Evolutionary conservation across 2,329 filamentous ascomycete genomes (phyloP), one percentile per base, ranked within the genome.

Genomic region (Aspergillus sp.): DNA sequence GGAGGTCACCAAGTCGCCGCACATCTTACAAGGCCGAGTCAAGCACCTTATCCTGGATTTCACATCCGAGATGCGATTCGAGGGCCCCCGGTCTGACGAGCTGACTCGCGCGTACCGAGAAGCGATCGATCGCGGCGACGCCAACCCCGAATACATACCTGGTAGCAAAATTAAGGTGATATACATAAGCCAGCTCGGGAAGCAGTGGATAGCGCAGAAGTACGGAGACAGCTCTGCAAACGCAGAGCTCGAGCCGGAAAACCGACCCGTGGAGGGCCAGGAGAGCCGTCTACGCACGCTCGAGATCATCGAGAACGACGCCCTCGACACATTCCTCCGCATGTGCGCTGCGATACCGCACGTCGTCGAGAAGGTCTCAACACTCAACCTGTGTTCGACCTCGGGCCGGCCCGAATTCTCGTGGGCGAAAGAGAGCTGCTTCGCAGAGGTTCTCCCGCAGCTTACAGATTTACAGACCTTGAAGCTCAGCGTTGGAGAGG

Each of bases 291-390:
- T 69, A n/a, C 27, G 45, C 6, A 66, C 51, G 4, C 37, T 70
- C 13, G 68, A 70, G 22, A 70, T 70, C 24, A 51, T 64, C n/a
- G 64, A 69, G 34, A 68, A 69, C 34, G 67, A 69, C 20, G 63
- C 66, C 1, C 60, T 68, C 1, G 65, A 68, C 33, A 60, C 65
- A 0, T 61, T 69, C 51, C 53, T 34, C 51, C 63, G 65, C 5
- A 66, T 70, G 61, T 27, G 47, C 2, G 9, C 65, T 1, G 59
- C 62, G 2, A 54, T 68, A 15, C 58, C 63, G 1, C 65, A 66
- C 58, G 33, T 67, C 2, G 39, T 68, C 2, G 46, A 54, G 1
- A 61, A 60, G 5, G 53, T 68, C 3, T 51, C 53, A 1, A 63
- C 63, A 0, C 51, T 69, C 20, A 62, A 54, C 5, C 57, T 70